A percentile compares a stretch with the other conserved stretches of the same genome.
These are phyloP conservation scores for Russula abietina DNA, from an alignment of 768 basidiomycete species.

Conservation along the genomic window DNA sequence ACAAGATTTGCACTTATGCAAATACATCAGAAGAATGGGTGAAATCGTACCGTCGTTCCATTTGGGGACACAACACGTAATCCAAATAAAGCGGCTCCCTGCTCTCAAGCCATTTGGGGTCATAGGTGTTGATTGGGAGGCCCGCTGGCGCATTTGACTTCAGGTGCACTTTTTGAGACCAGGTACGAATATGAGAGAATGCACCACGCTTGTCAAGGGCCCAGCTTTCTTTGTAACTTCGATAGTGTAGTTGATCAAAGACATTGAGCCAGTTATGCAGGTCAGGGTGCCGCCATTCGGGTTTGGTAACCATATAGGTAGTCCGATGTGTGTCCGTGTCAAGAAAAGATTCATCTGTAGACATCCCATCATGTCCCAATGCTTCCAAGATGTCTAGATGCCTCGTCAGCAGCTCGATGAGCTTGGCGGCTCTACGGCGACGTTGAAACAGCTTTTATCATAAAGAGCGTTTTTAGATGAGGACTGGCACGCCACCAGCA, in stretches of 20 bases:
- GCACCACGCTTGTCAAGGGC: background rate
- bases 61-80: background rate
- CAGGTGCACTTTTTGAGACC: background rate
- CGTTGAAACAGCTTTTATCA: too few species aligned
- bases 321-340: background rate
- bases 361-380: background rate
- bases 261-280: constrained; percentile 4
- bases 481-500: too few species aligned
- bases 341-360: background rate
- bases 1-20: too few species aligned
- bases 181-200: background rate
- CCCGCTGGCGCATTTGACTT: background rate
- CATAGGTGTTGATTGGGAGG: background rate
- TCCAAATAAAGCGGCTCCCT: background rate
- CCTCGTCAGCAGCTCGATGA: too few species aligned
- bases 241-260: background rate
- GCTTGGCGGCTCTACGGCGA: too few species aligned
- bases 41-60: too few species aligned
- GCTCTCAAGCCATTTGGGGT: background rate
- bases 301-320: background rate
- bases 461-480: too few species aligned
- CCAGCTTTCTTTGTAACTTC: background rate
- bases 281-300: background rate
- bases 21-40: too few species aligned
- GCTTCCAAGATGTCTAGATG: too few species aligned